A percentile compares a stretch with the other conserved stretches of the same genome.
phyloP scores from a whole-genome alignment of 164 flowering plant species.

The Macadamia integrifolia region DNA sequence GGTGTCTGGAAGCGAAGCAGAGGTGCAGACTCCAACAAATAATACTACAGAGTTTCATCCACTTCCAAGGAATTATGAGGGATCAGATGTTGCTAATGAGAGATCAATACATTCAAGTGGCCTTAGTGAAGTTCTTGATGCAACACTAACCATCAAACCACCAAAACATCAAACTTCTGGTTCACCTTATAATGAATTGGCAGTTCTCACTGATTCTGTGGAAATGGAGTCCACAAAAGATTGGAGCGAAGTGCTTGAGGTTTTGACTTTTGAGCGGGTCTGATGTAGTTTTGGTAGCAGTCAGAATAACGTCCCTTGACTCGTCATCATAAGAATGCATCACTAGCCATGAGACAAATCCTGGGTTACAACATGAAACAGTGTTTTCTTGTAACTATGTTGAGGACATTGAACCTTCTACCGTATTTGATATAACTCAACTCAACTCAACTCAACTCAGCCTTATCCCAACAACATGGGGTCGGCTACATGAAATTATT shows the following conservation, averaged over 20 bases:
- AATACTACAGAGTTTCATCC: slow-evolving; percentile 8
- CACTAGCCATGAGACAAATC: slow-evolving; percentile 6
- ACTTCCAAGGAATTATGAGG: slow-evolving; percentile 12
- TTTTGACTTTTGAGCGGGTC: slow-evolving; percentile 1
- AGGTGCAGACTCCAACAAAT: slow-evolving; percentile 18
- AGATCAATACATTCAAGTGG: slow-evolving; percentile 7
- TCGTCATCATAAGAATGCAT: slow-evolving; percentile 4
- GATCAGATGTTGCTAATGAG: slow-evolving; percentile 10
- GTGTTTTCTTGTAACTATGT: neutral
- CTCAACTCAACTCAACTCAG: too few relatives aligned
- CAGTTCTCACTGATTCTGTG: neutral
- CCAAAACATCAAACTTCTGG: slow-evolving; percentile 8
- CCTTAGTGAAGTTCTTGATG: slow-evolving; percentile 9
- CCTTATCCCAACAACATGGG: too few relatives aligned
- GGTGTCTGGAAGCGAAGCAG: slow-evolving; percentile 15
- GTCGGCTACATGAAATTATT: too few relatives aligned
- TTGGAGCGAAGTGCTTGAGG: slow-evolving; percentile 1
- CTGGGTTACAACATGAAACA: slow-evolving; percentile 11
- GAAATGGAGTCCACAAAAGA: slow-evolving; percentile 1
- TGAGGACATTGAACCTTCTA: too few relatives aligned
- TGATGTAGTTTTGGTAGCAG: slow-evolving; percentile 5
- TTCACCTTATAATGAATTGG: neutral
- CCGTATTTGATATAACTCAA: too few relatives aligned
- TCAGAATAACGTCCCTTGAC: slow-evolving; percentile 1
- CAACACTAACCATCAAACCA: slow-evolving; percentile 7